Evolutionary conservation across 176 grass and related monocot species (phyloP), one percentile per base, ranked within the genome.

Genomic region (Cenchrus purpureus): DNA sequence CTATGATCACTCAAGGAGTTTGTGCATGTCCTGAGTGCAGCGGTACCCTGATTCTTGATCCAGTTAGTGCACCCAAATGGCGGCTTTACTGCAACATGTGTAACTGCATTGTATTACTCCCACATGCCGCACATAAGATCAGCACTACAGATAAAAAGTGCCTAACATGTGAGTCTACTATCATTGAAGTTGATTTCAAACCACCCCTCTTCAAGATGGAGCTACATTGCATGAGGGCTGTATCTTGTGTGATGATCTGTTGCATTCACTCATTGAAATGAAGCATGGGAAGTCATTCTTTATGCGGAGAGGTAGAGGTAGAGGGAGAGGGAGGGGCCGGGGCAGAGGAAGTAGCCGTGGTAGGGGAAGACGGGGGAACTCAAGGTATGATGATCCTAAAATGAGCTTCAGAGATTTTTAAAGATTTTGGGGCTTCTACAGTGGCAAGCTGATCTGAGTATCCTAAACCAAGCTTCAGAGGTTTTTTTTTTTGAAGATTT

Each of bases 371-470:
- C 43, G 82, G 1, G 82, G 94, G 29, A 87, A 17, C 74, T 89
- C 87, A 65, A 93, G 88, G n/a, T 61, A 82, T 79, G 85, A 83
- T 10, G 95, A 97, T 85, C 95, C 93, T 85, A 98, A 95, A 50
- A 98, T 98, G 96, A 98, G 96, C 83, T 98, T 98, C 73, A 91
- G 93, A 46, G 96, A 98, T 79, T 98, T 98, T 63, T 95, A 68
- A 91, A 43, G 79, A 7, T 58, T 43, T 65, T 25, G 20, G 74
- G 10, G 6, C 32, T 61, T 65, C 54, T 56, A 83, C 73, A 58
- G 22, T 4, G 54, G 65, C 12, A 29, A 11, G 60, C 28, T 82
- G 48, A 2, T 74, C 65, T 46, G 54, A 78, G 57, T 29, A 5
- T 63, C 61, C 61, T 63, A 63, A 63, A 63, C 29, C 12, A 25